phyloP scores from a whole-genome alignment of 2,329 filamentous ascomycete genomes.

The Trichoderma sp. region DNA sequence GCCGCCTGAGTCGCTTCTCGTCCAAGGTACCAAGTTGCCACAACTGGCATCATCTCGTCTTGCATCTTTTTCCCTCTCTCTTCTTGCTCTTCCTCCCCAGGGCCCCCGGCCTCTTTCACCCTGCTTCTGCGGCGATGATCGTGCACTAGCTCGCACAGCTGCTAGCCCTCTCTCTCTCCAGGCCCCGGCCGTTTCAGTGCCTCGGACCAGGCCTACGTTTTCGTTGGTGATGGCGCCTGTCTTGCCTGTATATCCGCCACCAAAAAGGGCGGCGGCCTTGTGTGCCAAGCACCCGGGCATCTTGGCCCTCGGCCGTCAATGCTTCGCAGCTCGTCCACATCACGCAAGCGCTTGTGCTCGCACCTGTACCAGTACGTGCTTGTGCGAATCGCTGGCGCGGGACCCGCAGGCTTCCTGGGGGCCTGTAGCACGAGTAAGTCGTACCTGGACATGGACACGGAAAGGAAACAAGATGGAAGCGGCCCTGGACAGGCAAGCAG shows the following conservation, averaged over 20 bases:
- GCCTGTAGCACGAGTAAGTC: neutral
- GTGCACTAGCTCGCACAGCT: slow-evolving; percentile 8
- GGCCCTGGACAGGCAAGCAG: neutral
- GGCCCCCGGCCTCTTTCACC: neutral
- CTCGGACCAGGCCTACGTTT: slow-evolving; percentile 1
- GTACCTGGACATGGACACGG: no score
- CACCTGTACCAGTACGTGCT: neutral
- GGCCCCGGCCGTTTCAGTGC: slow-evolving; percentile 18
- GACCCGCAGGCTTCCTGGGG: neutral
- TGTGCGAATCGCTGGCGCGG: no score
- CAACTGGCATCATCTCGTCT: neutral
- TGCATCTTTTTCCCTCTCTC: neutral
- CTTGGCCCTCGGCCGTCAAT: neutral
- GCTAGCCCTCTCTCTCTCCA: slow-evolving; percentile 16
- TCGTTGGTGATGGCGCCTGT: neutral
- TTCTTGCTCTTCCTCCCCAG: neutral
- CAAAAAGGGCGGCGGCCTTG: neutral
- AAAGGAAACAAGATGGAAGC: neutral
- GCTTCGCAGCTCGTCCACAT: neutral
- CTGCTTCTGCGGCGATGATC: slow-evolving; percentile 10
- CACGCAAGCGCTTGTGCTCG: neutral
- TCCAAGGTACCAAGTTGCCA: neutral
- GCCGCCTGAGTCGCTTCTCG: neutral
- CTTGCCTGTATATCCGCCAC: slow-evolving; percentile 10
- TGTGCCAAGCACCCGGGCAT: neutral